Conservation (phyloP, 768 basidiomycete genomes). For the Xerocomus potaroensis region DNA sequence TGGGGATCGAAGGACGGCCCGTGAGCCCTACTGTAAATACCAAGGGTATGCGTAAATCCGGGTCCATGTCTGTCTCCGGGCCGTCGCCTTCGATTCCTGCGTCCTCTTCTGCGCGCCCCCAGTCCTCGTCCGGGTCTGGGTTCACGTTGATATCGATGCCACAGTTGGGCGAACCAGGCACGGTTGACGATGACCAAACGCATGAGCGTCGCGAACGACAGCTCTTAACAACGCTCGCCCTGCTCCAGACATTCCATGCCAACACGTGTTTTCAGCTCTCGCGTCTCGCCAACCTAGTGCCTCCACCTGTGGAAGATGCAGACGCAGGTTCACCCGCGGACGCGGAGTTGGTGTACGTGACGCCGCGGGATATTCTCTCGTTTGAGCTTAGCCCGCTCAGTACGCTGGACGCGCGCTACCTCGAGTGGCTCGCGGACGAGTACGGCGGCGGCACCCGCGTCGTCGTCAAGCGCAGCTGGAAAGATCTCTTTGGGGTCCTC, state of each 20-base stretch:
- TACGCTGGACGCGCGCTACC: slow-evolving; percentile 61
- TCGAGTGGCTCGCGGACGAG: slow-evolving; percentile 73
- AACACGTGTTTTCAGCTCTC: slow-evolving; percentile 58
- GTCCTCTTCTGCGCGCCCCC: slow-evolving; percentile 24
- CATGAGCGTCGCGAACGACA: slow-evolving; percentile 34
- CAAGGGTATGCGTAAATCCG: slow-evolving; percentile 41
- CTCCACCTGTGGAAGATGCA: slow-evolving; percentile 3
- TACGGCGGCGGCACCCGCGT: slow-evolving; percentile 46
- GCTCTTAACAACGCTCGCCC: slow-evolving; percentile 46
- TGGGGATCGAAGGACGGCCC: slow-evolving; percentile 70
- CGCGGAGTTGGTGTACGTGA: slow-evolving; percentile 39
- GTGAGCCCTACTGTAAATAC: slow-evolving; percentile 14
- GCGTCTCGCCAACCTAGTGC: slow-evolving; percentile 32
- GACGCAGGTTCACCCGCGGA: too few relatives aligned
- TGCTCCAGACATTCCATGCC: slow-evolving; percentile 67
- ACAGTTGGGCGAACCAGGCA: not conserved
- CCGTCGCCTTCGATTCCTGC: too few relatives aligned
- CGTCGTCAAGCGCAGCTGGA: slow-evolving; percentile 43
- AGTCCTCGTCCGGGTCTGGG: slow-evolving; percentile 30
- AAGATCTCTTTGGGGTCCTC: slow-evolving; percentile 41
- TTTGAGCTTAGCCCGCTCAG: slow-evolving; percentile 77
- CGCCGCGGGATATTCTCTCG: slow-evolving; percentile 58
- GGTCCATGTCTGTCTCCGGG: slow-evolving; percentile 44
- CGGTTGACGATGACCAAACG: slow-evolving; percentile 2
- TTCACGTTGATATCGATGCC: not conserved